A percentile compares a stretch with the other conserved stretches of the same genome.
phyloP scores from a whole-genome alignment of 352 stramenopile species.

The Phytopythium montanum region DNA sequence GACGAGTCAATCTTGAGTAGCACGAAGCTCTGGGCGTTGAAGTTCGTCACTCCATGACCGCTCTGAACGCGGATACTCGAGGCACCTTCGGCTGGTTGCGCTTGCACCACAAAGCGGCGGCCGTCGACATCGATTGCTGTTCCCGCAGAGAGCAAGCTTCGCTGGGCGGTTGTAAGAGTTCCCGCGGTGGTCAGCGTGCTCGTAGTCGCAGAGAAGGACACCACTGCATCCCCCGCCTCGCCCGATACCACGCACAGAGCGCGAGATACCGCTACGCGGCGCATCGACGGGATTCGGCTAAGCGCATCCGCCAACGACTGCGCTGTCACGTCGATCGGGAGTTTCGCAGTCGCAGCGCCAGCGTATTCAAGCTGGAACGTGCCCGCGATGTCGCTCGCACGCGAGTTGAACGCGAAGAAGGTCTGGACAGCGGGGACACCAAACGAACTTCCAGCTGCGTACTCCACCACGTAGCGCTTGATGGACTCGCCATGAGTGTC shows the following conservation, averaged over 20 bases:
- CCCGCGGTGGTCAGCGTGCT: constrained; percentile 42
- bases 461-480: constrained; percentile 60
- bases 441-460: constrained; percentile 45
- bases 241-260: constrained; percentile 45
- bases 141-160: constrained; percentile 31
- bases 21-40: constrained; percentile 17
- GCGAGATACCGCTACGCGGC: constrained; percentile 45
- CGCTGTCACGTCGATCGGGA: constrained; percentile 51
- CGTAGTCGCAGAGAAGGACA: constrained; percentile 21
- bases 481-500: constrained; percentile 26
- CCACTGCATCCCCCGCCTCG: constrained; percentile 26
- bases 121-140: constrained; percentile 29
- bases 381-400: constrained; percentile 52
- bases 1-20: constrained; percentile 40
- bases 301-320: constrained; percentile 27
- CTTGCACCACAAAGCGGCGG: constrained; percentile 34
- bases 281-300: constrained; percentile 38
- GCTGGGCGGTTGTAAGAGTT: constrained; percentile 27
- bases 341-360: constrained; percentile 34
- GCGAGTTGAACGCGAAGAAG: constrained; percentile 37
- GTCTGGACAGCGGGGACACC: constrained; percentile 42
- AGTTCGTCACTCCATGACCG: constrained; percentile 23
- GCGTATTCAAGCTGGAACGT: constrained; percentile 73
- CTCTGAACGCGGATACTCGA: constrained; percentile 40
- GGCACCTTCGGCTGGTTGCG: constrained; percentile 30